These are phyloP conservation scores for Trichoderma sp. DNA, from an alignment of 2,329 filamentous ascomycete species.

Conservation along the genomic window DNA sequence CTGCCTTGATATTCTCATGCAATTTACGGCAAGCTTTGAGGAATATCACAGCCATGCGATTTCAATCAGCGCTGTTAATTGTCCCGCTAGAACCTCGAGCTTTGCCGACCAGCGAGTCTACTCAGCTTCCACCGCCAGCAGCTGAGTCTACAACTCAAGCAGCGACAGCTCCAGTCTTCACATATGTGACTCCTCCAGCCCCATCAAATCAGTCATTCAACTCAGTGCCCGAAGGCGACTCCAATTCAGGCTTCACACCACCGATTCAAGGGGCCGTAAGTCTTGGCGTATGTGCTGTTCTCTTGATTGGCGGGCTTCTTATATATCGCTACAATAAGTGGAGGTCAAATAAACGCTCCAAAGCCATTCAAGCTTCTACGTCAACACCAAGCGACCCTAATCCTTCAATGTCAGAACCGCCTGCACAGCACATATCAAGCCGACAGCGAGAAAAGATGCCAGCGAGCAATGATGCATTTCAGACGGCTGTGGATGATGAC, in stretches of 20 bases:
- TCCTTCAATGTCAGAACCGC: neutral
- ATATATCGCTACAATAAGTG: neutral
- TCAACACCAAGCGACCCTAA: neutral
- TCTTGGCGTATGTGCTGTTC: conserved; percentile 11
- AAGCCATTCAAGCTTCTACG: neutral
- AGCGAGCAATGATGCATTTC: neutral
- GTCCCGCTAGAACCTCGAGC: neutral
- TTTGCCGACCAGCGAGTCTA: neutral
- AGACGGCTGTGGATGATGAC: neutral
- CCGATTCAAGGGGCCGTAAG: conserved; percentile 15
- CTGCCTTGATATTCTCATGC: neutral
- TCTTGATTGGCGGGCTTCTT: neutral
- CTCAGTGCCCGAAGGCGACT: neutral
- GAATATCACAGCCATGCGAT: neutral
- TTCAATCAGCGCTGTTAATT: neutral
- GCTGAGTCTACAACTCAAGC: neutral
- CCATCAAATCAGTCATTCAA: neutral
- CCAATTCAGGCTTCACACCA: conserved; percentile 5
- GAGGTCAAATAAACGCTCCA: neutral
- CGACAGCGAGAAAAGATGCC: conserved; percentile 10
- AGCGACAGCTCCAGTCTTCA: neutral
- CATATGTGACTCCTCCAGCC: neutral
- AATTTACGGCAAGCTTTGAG: neutral
- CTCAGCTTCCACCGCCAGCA: neutral
- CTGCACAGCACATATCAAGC: neutral